A percentile compares a stretch with the other conserved stretches of the same genome.
Evolutionary conservation across 1,284 basidiomycete species (phyloP).

Genomic region (Ganoderma sinense): DNA sequence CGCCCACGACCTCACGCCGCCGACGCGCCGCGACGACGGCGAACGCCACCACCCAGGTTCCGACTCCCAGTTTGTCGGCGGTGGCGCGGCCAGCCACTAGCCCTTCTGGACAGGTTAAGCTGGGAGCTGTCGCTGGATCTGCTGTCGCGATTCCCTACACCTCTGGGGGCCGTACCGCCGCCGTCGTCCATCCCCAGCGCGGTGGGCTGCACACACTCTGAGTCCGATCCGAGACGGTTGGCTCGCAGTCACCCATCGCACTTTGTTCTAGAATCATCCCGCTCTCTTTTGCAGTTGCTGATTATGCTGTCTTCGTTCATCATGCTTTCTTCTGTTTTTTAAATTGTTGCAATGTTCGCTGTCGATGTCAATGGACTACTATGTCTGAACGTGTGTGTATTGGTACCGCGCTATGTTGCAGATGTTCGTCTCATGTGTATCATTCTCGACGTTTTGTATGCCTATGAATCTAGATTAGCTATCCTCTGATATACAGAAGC

Average conservation of each 20-base stretch:
- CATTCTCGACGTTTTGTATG: not conserved
- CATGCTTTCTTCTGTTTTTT: not conserved
- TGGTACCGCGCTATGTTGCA: not conserved
- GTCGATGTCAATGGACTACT: not conserved
- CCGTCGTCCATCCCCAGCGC: not conserved
- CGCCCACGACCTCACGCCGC: not conserved
- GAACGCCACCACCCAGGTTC: not conserved
- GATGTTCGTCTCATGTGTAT: not conserved
- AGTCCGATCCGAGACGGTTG: not conserved
- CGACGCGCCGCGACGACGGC: not conserved
- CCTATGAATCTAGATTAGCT: not conserved
- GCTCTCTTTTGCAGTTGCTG: not conserved
- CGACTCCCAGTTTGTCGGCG: not conserved
- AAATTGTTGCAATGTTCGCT: not conserved
- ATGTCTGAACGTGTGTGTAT: not conserved
- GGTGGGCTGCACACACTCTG: not conserved
- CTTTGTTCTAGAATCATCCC: not conserved
- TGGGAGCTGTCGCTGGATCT: not conserved
- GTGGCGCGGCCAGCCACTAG: not conserved
- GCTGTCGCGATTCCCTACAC: not conserved
- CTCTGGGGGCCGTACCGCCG: not conserved
- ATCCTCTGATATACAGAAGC: no score
- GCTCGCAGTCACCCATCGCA: not conserved
- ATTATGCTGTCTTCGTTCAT: not conserved
- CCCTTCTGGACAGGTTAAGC: not conserved